Percentiles rank a stretch among this genome's conserved stretches.
Conservation (phyloP, 805 yeast species). For the Saccharomycopsis sp. region DNA sequence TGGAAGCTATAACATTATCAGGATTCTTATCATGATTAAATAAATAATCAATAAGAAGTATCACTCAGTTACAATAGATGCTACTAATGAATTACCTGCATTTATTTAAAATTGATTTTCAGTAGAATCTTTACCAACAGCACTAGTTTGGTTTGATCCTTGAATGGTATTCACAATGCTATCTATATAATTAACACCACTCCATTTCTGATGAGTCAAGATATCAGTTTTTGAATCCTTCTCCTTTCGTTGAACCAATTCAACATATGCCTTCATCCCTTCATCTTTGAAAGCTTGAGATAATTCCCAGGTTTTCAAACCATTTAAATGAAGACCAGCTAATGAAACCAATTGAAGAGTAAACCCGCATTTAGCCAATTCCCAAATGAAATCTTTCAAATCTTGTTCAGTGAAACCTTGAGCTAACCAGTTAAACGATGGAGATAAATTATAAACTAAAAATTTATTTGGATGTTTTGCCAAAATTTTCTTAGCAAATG, state of each 20-base stretch:
- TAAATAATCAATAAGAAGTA: too few relatives aligned
- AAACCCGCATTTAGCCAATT: constrained; percentile 49
- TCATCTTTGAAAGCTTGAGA: constrained; percentile 40
- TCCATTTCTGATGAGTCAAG: constrained; percentile 56
- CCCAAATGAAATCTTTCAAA: constrained; percentile 43
- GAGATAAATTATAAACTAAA: constrained; percentile 55
- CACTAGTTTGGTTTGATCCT: constrained; percentile 37
- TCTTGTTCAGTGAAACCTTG: constrained; percentile 46
- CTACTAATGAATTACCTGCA: too few relatives aligned
- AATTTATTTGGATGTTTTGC: constrained; percentile 42
- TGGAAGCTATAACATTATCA: too few relatives aligned
- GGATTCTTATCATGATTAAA: too few relatives aligned
- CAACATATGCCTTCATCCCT: constrained; percentile 57
- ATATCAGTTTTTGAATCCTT: constrained; percentile 41
- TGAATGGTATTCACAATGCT: constrained; percentile 36
- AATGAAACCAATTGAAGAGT: constrained; percentile 53
- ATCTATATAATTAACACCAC: constrained; percentile 52
- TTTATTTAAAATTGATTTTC: constrained; percentile 29
- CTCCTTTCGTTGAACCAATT: constrained; percentile 43
- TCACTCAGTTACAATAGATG: too few relatives aligned
- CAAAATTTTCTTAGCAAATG: constrained; percentile 41
- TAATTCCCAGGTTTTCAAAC: constrained; percentile 44
- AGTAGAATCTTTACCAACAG: constrained; percentile 38
- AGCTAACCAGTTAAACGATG: constrained; percentile 53
- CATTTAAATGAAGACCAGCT: constrained; percentile 53